Conservation (phyloP, 2,329 filamentous ascomycete genomes). For the Drechslerella coelobrocha region DNA sequence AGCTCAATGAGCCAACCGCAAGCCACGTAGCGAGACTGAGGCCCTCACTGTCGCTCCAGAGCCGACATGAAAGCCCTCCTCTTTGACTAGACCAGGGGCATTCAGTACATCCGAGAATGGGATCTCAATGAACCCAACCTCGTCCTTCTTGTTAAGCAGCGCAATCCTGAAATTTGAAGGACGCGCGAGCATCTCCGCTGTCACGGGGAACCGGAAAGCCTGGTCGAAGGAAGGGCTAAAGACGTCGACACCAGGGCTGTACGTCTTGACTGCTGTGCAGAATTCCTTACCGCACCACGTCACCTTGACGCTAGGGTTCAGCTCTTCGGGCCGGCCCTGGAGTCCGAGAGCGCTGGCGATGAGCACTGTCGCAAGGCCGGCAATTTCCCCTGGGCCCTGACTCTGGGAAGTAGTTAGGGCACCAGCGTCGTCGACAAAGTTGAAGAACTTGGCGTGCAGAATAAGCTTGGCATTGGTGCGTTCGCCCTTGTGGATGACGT, state of each 20-base stretch:
- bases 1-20: slow-evolving; percentile 44
- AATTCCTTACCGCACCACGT: slow-evolving; percentile 60
- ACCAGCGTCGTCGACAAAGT: slow-evolving; percentile 58
- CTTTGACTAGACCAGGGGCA: slow-evolving; percentile 56
- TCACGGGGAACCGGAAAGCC: slow-evolving; percentile 60
- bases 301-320: slow-evolving; percentile 62
- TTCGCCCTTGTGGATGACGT: slow-evolving; percentile 58
- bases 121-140: slow-evolving; percentile 57
- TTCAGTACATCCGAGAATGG: slow-evolving; percentile 57
- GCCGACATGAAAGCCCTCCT: slow-evolving; percentile 58
- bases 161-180: slow-evolving; percentile 56
- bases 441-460: slow-evolving; percentile 59
- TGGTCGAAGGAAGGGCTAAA: slow-evolving; percentile 63
- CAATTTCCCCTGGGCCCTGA: slow-evolving; percentile 56
- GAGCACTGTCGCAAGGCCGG: slow-evolving; percentile 60
- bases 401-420: slow-evolving; percentile 56
- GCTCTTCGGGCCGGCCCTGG: slow-evolving; percentile 60
- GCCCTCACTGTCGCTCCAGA: slow-evolving; percentile 57
- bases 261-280: slow-evolving; percentile 60
- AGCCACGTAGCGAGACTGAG: slow-evolving; percentile 57
- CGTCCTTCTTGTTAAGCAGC: slow-evolving; percentile 57
- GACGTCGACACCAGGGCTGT: slow-evolving; percentile 61
- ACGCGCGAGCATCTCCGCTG: slow-evolving; percentile 55
- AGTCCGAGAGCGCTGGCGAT: slow-evolving; percentile 60
- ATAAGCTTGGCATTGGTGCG: slow-evolving; percentile 57